Evolutionary conservation across 495 filamentous ascomycete genomes (phyloP).

Genomic region (Penicillium ochrochloron): DNA sequence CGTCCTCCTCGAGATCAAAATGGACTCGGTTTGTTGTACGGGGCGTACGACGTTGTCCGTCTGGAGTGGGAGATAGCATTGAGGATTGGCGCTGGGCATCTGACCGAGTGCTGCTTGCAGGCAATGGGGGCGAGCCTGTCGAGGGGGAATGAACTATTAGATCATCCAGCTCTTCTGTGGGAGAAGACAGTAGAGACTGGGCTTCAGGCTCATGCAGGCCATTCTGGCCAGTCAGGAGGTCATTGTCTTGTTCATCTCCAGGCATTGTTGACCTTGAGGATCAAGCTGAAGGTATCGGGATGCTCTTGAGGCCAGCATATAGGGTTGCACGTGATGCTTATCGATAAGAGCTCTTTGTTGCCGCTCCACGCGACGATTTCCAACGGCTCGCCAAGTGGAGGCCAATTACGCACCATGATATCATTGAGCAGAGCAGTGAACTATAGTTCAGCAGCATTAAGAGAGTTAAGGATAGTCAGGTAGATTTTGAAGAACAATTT

Average conservation of each 20-base stretch:
- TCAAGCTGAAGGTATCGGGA: slow-evolving; percentile 11
- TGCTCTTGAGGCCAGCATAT: slow-evolving; percentile 22
- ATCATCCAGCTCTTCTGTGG: slow-evolving; percentile 33
- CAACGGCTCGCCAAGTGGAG: not conserved
- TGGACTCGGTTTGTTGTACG: slow-evolving; percentile 85
- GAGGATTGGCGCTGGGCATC: slow-evolving; percentile 47
- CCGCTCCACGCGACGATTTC: slow-evolving; percentile 12
- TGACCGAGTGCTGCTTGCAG: slow-evolving; percentile 20
- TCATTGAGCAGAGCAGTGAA: not conserved
- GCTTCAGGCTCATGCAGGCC: slow-evolving; percentile 35
- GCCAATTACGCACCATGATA: slow-evolving; percentile 2
- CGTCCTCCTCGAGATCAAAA: slow-evolving; percentile 71
- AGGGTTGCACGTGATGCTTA: slow-evolving; percentile 24
- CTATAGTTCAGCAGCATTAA: too few species aligned
- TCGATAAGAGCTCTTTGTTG: slow-evolving; percentile 23
- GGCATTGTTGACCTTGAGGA: slow-evolving; percentile 46
- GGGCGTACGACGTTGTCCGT: slow-evolving; percentile 63
- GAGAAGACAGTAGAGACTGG: slow-evolving; percentile 35
- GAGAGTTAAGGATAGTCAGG: too few species aligned
- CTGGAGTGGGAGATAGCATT: slow-evolving; percentile 44
- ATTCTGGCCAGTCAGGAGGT: slow-evolving; percentile 36
- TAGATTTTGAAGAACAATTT: not conserved
- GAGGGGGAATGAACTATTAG: slow-evolving; percentile 30
- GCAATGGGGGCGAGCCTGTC: slow-evolving; percentile 23
- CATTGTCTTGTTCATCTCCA: slow-evolving; percentile 44